Evolutionary conservation across 2,329 filamentous ascomycete species (phyloP).

Genomic region (Tolypocladium nubicola): DNA sequence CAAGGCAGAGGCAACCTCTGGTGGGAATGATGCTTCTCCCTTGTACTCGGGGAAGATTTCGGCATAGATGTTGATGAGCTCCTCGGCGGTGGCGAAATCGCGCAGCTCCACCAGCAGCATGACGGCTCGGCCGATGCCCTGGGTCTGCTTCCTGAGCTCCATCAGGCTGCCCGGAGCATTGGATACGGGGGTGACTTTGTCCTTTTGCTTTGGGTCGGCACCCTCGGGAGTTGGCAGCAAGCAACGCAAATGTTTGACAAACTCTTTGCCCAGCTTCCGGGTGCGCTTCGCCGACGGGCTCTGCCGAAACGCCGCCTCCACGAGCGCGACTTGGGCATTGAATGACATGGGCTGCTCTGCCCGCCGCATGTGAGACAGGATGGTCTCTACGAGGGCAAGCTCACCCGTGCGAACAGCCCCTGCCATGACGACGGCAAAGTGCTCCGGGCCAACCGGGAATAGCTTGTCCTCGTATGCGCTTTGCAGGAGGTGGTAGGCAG

Average conservation of each 20-base stretch:
- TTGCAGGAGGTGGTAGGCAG: constrained; percentile 37
- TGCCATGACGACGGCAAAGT: constrained; percentile 43
- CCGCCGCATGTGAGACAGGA: constrained; percentile 32
- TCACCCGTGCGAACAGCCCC: constrained; percentile 37
- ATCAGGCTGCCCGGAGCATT: constrained; percentile 7
- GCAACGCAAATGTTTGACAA: constrained; percentile 17
- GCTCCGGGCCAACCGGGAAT: constrained; percentile 34
- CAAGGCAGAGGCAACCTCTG: constrained; percentile 49
- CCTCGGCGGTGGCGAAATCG: constrained; percentile 42
- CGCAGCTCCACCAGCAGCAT: constrained; percentile 22
- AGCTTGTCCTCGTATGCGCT: constrained; percentile 30
- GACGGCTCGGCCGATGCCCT: constrained; percentile 20
- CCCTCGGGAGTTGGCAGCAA: constrained; percentile 3
- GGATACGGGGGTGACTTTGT: neutral
- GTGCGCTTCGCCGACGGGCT: constrained; percentile 14
- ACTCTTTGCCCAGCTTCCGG: constrained; percentile 13
- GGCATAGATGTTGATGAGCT: constrained; percentile 45
- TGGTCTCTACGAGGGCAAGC: constrained; percentile 26
- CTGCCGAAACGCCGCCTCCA: constrained; percentile 24
- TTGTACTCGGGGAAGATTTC: constrained; percentile 25
- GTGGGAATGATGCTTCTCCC: constrained; percentile 29
- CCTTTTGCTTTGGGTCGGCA: neutral
- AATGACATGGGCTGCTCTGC: constrained; percentile 31
- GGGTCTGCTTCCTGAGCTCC: constrained; percentile 15
- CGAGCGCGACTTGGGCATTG: constrained; percentile 29